phyloP scores from a whole-genome alignment of 75 land plant species.

The Pinus albicaulis region DNA sequence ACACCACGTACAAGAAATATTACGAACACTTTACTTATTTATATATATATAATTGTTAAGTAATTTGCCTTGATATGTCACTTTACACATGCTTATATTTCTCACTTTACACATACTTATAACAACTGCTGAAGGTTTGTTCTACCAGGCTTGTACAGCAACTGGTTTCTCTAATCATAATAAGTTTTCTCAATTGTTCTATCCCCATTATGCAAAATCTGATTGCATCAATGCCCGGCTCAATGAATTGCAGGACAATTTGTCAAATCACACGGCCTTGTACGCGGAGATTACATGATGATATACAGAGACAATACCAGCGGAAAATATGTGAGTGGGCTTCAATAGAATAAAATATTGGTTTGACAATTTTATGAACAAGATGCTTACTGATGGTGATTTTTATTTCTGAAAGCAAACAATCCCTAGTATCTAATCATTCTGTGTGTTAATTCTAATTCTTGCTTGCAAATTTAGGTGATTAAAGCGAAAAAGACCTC shows the following conservation, averaged over 20 bases:
- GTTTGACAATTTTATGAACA: not conserved
- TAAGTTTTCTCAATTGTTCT: no score
- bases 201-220: no score
- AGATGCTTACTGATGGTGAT: not conserved
- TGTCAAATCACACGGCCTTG: conserved; percentile 1
- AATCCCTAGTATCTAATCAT: not conserved
- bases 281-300: conserved; percentile 7
- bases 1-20: no score
- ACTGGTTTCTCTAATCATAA: no score
- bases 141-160: no score
- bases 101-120: no score
- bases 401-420: not conserved
- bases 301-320: conserved; percentile 1
- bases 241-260: not conserved
- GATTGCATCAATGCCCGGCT: no score
- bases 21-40: no score
- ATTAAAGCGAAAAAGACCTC: not conserved
- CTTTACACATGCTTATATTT: no score
- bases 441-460: not conserved
- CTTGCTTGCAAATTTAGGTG: not conserved
- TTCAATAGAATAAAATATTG: not conserved
- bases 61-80: no score
- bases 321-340: conserved; percentile 1
- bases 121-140: no score
- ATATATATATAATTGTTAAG: no score